Conservation (phyloP, 352 stramenopile species). For the Phytopythium litorale region DNA sequence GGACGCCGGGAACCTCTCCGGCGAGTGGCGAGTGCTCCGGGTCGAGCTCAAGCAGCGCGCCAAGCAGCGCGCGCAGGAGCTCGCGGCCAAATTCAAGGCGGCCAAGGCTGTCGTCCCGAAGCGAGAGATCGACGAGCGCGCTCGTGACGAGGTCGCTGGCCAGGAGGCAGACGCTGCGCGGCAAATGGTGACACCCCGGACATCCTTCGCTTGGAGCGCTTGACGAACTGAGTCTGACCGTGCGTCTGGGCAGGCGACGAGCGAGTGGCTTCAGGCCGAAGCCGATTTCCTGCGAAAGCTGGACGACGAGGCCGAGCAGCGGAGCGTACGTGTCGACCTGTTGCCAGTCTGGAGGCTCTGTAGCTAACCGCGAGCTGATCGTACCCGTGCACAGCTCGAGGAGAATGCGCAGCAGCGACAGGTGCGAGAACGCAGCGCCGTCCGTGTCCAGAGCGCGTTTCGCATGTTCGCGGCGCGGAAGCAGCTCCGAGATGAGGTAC, state of each 20-base stretch:
- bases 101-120: constrained; percentile 31
- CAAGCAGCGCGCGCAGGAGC: constrained; percentile 29
- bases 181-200: constrained; percentile 12
- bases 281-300: constrained; percentile 49
- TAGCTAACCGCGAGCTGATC: background rate
- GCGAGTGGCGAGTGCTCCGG: constrained; percentile 40
- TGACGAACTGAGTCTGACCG: background rate
- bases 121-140: constrained; percentile 22
- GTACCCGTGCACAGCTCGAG: constrained; percentile 23
- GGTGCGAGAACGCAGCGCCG: constrained; percentile 31
- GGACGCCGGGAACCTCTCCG: constrained; percentile 4
- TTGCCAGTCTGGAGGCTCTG: constrained; percentile 1
- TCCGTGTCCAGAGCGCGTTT: constrained; percentile 53
- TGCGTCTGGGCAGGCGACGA: constrained; percentile 22
- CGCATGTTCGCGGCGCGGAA: constrained; percentile 52
- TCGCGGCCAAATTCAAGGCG: constrained; percentile 43
- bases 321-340: constrained; percentile 24
- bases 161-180: constrained; percentile 51
- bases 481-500: constrained; percentile 43
- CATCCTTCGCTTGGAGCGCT: background rate
- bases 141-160: constrained; percentile 15
- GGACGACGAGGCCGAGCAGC: constrained; percentile 38
- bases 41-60: constrained; percentile 30
- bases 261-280: constrained; percentile 50
- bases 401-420: constrained; percentile 32